Conservation (phyloP, 495 filamentous ascomycete genomes). For the Hypoxylon lienhwacheense region DNA sequence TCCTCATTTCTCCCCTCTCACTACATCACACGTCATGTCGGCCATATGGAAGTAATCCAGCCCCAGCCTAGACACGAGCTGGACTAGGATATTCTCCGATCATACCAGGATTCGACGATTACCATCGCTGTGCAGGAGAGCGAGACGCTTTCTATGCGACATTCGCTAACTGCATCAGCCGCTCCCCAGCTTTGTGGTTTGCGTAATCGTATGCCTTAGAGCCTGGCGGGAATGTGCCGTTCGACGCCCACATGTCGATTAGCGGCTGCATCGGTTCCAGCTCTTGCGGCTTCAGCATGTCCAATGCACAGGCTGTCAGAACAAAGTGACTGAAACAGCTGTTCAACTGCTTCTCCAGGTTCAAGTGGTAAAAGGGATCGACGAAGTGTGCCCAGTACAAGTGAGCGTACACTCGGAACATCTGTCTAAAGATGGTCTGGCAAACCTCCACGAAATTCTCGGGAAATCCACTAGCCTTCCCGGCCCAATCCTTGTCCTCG, state of each 20-base stretch:
- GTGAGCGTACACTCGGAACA: conserved; percentile 95
- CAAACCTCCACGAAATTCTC: conserved; percentile 81
- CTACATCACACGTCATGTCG: too few species aligned
- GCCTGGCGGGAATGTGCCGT: conserved; percentile 77
- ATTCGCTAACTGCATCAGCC: conserved; percentile 46
- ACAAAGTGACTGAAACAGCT: conserved; percentile 94
- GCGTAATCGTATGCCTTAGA: conserved; percentile 60
- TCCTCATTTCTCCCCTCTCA: too few species aligned
- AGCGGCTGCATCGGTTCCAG: conserved; percentile 92
- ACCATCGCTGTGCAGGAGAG: background rate
- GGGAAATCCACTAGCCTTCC: conserved; percentile 86
- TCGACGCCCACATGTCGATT: conserved; percentile 84
- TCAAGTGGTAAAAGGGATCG: conserved; percentile 81
- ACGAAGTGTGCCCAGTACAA: conserved; percentile 83
- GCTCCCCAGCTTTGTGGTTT: conserved; percentile 52
- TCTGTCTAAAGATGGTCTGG: conserved; percentile 91
- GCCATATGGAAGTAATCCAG: background rate
- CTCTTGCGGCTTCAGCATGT: conserved; percentile 78
- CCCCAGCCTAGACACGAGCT: background rate
- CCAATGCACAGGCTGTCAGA: conserved; percentile 81
- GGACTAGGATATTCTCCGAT: background rate
- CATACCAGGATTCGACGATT: background rate
- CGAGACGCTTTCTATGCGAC: conserved; percentile 19
- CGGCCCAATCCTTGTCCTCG: conserved; percentile 71
- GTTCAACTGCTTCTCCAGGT: conserved; percentile 83